Conservation (phyloP, 78 protist genomes). For the Dictyostelium brefeldianum region DNA sequence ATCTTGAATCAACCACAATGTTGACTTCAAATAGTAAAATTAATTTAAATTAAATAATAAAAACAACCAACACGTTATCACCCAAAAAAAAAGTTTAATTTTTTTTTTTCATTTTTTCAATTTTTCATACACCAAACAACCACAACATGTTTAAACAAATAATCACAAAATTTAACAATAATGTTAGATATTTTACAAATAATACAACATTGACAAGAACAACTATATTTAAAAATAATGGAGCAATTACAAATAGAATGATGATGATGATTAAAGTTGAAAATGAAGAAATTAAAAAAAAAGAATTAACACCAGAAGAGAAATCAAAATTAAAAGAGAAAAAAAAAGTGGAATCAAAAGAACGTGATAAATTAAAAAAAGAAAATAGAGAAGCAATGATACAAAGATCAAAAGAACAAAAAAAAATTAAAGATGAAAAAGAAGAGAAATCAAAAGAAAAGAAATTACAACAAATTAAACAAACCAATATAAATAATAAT, state of each 20-base stretch:
- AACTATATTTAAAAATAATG: neutral
- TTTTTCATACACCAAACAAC: no score
- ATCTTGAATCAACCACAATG: neutral
- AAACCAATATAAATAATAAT: neutral
- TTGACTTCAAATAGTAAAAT: no score
- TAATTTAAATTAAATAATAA: no score
- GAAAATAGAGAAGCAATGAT: conserved; percentile 53
- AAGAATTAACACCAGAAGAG: neutral
- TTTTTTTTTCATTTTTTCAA: no score
- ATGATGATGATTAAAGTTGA: conserved; percentile 5
- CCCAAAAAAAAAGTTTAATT: no score
- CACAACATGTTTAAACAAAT: no score
- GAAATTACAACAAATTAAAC: neutral
- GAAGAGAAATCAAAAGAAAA: conserved; percentile 34
- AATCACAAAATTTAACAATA: no score
- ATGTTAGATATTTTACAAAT: no score
- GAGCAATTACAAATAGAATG: neutral
- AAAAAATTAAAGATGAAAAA: conserved; percentile 24
- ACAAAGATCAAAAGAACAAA: conserved; percentile 20
- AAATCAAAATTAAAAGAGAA: conserved; percentile 23
- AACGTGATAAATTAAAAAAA: conserved; percentile 37
- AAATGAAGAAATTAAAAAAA: neutral
- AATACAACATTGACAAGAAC: neutral
- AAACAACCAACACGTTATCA: no score
- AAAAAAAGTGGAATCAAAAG: neutral